Evolutionary conservation across 2,329 filamentous ascomycete genomes (phyloP).

Genomic region (Colletotrichum simmondsii): DNA sequence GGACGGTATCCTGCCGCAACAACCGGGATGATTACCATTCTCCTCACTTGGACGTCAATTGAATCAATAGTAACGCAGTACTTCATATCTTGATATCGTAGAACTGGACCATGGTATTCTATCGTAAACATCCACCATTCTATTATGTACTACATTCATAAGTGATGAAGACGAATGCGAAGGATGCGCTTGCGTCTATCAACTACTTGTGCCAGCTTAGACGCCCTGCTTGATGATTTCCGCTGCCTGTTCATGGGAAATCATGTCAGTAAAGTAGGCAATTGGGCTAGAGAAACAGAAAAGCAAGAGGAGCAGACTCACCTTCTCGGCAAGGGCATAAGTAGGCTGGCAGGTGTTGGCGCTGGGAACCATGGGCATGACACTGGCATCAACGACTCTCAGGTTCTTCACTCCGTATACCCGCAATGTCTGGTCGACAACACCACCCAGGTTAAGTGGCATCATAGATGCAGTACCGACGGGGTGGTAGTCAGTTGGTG

Average conservation of each 20-base stretch:
- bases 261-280: not conserved
- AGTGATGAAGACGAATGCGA: too few species aligned
- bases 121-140: too few species aligned
- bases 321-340: constrained; percentile 49
- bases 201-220: too few species aligned
- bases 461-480: constrained; percentile 61
- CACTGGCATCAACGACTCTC: constrained; percentile 43
- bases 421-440: constrained; percentile 43
- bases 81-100: too few species aligned
- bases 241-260: not conserved
- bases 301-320: not conserved
- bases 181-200: too few species aligned
- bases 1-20: too few species aligned
- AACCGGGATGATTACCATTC: too few species aligned
- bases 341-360: constrained; percentile 46
- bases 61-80: too few species aligned
- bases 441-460: constrained; percentile 49
- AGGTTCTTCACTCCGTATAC: constrained; percentile 44
- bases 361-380: constrained; percentile 43
- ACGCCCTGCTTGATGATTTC: constrained; percentile 24
- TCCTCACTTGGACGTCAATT: too few species aligned
- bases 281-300: too few species aligned
- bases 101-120: too few species aligned
- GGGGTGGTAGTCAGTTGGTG: constrained; percentile 52
- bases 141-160: too few species aligned